Base-by-base conservation (phyloP, 192 early-diverging fungal genomes). In the Coemansia biformis region DNA sequence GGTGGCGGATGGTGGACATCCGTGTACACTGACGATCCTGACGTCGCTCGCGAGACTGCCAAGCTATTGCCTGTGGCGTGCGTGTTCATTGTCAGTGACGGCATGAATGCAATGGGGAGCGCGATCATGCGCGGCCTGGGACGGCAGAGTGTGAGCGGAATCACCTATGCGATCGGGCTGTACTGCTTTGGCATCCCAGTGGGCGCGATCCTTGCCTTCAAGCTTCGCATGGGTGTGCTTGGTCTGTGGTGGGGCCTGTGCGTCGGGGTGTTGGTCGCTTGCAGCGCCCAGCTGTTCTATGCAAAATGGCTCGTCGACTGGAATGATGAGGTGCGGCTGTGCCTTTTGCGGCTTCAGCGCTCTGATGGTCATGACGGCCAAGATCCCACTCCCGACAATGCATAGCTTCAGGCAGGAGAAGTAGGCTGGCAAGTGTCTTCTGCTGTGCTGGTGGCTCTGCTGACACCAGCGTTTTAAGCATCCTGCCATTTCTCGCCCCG, bases 1-100 rank as follows among this genome's bases (percentile, higher is more conserved):
- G 38, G 13, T 10, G 41, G 59, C 15, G 33, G 46, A 19, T 54
- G 48, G 58, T 62, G 63, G 63, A 63, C 42, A 2, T 61, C 45
- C n/a, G 39, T 83, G 9, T 86, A 85, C 44, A 86, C 83, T 5
- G 48, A 63, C n/a, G 84, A 92, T 40, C 54, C 61, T 0, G 79
- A 79, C 0, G 86, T 97, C 11, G 74, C 85, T 38, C 46, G 30
- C 5, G 74, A 90, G 3, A 83, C 90, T 1, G 80, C 86, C 0
- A 66, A 53, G 33, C 66, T 92, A 5, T 46, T 93, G 42, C 87
- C 89, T 0, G 49, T 90, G n/a, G 84, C 76, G 8, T 86, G 86
- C 2, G 8, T 83, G 13, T 85, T 80, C 47, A 76, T 88, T 28
- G 28, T 60, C 5, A 26, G 37, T 13, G 84, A 86, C 43, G 77